phyloP scores from a whole-genome alignment of 192 early-diverging fungal species.

The Backusella morwellensis region DNA sequence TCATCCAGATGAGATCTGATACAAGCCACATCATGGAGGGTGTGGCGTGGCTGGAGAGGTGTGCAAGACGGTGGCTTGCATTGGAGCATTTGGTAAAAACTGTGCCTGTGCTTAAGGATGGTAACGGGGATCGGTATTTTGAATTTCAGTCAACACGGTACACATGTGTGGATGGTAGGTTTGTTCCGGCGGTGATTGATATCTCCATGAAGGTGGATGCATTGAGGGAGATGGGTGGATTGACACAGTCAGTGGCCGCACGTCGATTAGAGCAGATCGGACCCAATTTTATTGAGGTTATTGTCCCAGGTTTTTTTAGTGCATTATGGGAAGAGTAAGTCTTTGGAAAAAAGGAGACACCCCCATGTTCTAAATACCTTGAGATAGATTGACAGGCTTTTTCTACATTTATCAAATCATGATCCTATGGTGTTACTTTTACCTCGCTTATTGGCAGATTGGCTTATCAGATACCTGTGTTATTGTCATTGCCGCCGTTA shows the following conservation, averaged over 20 bases:
- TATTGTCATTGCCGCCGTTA: conserved; percentile 45
- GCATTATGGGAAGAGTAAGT: conserved; percentile 55
- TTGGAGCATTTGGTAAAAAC: conserved; percentile 40
- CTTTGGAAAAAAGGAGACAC: neutral
- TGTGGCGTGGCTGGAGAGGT: conserved; percentile 7
- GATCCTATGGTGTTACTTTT: conserved; percentile 50
- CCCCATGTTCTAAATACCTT: no score
- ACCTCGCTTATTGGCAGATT: conserved; percentile 51
- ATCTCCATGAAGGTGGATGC: conserved; percentile 44
- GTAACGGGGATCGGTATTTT: conserved; percentile 51
- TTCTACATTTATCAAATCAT: conserved; percentile 55
- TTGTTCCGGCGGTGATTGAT: conserved; percentile 50
- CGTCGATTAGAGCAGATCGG: conserved; percentile 54
- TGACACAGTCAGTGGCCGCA: conserved; percentile 43
- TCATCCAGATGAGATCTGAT: conserved; percentile 28
- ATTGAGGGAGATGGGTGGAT: conserved; percentile 38
- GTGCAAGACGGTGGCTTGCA: conserved; percentile 14
- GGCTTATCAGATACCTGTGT: conserved; percentile 49
- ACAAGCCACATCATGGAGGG: conserved; percentile 11
- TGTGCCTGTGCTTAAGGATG: conserved; percentile 38
- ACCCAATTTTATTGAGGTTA: conserved; percentile 64
- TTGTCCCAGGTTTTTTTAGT: conserved; percentile 46
- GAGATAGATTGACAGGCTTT: conserved; percentile 39
- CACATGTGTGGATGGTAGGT: conserved; percentile 40
- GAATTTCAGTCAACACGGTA: conserved; percentile 71